Base-by-base conservation (phyloP, 768 basidiomycete genomes). In the Tricholoma bakamatsutake region DNA sequence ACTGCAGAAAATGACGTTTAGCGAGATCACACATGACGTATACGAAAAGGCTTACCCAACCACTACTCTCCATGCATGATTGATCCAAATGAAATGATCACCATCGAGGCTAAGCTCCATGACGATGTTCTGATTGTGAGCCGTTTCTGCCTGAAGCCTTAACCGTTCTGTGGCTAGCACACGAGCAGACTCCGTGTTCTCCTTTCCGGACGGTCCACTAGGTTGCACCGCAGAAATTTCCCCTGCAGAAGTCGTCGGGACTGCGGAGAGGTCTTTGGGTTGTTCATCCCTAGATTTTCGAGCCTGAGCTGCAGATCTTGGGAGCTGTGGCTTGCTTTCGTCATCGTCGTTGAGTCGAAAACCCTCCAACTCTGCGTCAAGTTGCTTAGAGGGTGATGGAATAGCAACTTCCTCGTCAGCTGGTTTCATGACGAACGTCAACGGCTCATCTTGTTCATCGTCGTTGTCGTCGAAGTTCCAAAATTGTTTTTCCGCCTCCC, bases 401-500 rank as follows among this genome's bases (percentile, higher is more conserved):
- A 65, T 60, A 30, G 66, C 55, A 13, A 61, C 62, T 37, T 63
- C 71, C 31, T 91, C 90, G 35, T 86, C 87, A 17, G 81, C 82
- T 0, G 96, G 88, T 69, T 96, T 97, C 69, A 93, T 87, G 54
- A 98, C 93, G 65, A 98, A 98, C 61, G 87, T 83, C 50, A 98
- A 74, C 1, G 93, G 92, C 61, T 98, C 96, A 54, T 92, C 88
- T 66, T 89, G 85, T 63, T 93, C 93, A 57, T 91, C 87, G 45
- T 90, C 89, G 58, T 89, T 87, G 66, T 93, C 91, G 66, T 95
- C 90, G 67, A 98, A 98, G 65, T 97, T 97, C 97, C 97, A 99
- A 71, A 99, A 99, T 62, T 95, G 93, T 66, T 95, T 95, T 76
- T 98, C 96, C 10, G 97, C 97, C 71, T 97, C 95, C 93, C 94